Conservation (phyloP, 352 stramenopile genomes). For the Pelagophyceae sp. region DNA sequence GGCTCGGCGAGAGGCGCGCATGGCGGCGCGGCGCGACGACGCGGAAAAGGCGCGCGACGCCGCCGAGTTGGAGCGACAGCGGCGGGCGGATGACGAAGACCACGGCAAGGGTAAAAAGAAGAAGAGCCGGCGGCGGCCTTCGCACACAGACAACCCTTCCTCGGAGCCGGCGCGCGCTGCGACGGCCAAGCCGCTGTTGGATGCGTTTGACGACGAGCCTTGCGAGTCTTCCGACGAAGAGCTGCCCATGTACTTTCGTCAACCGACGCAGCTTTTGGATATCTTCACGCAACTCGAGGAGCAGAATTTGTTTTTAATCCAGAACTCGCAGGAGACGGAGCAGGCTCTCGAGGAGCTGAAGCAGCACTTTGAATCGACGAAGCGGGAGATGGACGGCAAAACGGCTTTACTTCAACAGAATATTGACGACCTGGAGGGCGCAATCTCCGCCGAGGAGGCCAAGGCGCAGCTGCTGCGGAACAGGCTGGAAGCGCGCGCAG, state of each 20-base stretch:
- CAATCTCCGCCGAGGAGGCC: conserved; percentile 68
- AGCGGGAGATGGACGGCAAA: conserved; percentile 73
- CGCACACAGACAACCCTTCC: conserved; percentile 36
- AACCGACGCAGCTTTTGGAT: conserved; percentile 79
- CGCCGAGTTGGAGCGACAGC: background rate
- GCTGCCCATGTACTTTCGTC: conserved; percentile 86
- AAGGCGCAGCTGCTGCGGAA: conserved; percentile 63
- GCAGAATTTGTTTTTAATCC: conserved; percentile 88
- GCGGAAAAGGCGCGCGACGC: conserved; percentile 34
- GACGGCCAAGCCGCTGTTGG: conserved; percentile 10
- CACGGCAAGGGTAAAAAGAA: conserved; percentile 51
- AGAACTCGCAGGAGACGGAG: conserved; percentile 87
- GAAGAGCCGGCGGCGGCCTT: conserved; percentile 43
- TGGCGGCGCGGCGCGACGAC: conserved; percentile 19
- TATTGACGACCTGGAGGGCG: conserved; percentile 72
- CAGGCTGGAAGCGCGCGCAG: conserved; percentile 50
- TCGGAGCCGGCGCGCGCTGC: conserved; percentile 29
- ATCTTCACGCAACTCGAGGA: conserved; percentile 85
- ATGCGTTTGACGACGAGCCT: conserved; percentile 36
- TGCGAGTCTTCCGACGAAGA: conserved; percentile 62
- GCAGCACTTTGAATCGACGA: conserved; percentile 67
- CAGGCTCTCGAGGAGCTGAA: conserved; percentile 86
- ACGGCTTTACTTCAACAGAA: conserved; percentile 62
- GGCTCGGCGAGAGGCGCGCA: conserved; percentile 23
- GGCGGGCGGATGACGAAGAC: conserved; percentile 28